Evolutionary conservation across 1,284 basidiomycete species (phyloP).

Genomic region (Blastosporella zonata): DNA sequence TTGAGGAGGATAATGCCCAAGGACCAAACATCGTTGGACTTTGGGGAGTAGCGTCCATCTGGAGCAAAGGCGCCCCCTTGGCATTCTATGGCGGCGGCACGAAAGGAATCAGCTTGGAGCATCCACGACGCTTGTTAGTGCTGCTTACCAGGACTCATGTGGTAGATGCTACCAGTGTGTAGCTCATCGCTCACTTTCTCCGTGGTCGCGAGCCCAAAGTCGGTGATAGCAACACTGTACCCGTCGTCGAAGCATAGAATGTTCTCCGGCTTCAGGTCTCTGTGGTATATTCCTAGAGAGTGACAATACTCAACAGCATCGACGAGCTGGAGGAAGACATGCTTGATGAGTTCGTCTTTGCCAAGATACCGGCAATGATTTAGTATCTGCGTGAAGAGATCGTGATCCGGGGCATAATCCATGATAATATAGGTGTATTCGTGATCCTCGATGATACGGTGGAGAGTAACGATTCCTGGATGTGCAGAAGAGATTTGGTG

Average conservation of each 20-base stretch:
- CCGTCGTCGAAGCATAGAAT: constrained; percentile 84
- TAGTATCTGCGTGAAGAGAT: constrained; percentile 87
- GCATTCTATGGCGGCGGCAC: constrained; percentile 60
- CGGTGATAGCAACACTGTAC: constrained; percentile 81
- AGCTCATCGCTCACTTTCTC: constrained; percentile 86
- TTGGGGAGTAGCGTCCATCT: constrained; percentile 76
- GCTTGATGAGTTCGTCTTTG: constrained; percentile 76
- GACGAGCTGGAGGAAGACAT: constrained; percentile 87
- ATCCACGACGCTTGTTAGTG: not conserved
- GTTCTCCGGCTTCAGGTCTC: constrained; percentile 98
- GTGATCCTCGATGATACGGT: constrained; percentile 78
- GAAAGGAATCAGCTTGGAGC: not conserved
- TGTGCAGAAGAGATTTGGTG: constrained; percentile 82
- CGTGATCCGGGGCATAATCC: constrained; percentile 82
- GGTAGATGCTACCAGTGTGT: constrained; percentile 92
- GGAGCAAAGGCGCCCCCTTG: constrained; percentile 74
- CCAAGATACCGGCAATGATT: constrained; percentile 68
- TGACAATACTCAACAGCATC: constrained; percentile 91
- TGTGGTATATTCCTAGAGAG: constrained; percentile 88
- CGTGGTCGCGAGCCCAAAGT: constrained; percentile 97
- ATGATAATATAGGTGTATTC: constrained; percentile 66
- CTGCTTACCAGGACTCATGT: constrained; percentile 87
- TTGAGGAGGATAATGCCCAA: constrained; percentile 95
- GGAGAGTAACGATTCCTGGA: constrained; percentile 83
- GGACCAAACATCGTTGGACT: constrained; percentile 95